phyloP scores from a whole-genome alignment of 768 basidiomycete species.

The Suillus hirtellus region DNA sequence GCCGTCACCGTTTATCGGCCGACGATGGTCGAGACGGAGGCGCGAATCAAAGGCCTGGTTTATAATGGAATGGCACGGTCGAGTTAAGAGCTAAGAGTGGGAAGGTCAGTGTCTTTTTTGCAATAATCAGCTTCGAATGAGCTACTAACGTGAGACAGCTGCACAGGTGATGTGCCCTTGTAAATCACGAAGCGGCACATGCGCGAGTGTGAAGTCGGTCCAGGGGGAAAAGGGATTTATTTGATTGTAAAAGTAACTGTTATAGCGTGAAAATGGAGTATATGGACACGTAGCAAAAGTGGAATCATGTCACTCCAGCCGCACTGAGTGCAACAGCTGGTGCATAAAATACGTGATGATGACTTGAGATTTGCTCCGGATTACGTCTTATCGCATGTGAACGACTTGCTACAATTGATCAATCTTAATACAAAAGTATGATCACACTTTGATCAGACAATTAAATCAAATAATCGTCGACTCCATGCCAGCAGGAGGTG shows the following conservation, averaged over 20 bases:
- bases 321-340: not conserved
- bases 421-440: not conserved
- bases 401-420: conserved; percentile 1
- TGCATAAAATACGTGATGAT: not conserved
- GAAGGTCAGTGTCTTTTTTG: conserved; percentile 6
- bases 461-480: not conserved
- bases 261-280: not conserved
- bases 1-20: conserved; percentile 94
- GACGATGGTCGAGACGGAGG: conserved; percentile 73
- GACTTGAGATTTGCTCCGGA: conserved; percentile 17
- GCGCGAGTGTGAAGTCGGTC: not conserved
- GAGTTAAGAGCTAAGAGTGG: conserved; percentile 71
- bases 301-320: conserved; percentile 16
- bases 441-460: not conserved
- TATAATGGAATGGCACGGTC: conserved; percentile 94
- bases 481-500: not conserved
- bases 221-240: not conserved
- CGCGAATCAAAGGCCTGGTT: conserved; percentile 97
- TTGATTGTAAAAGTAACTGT: not conserved
- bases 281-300: conserved; percentile 2
- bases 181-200: conserved; percentile 95
- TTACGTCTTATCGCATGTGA: conserved; percentile 23
- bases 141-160: conserved; percentile 74
- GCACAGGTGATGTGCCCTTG: conserved; percentile 92
- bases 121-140: not conserved